phyloP scores from a whole-genome alignment of 345 rosid species.

The Dimocarpus longan region DNA sequence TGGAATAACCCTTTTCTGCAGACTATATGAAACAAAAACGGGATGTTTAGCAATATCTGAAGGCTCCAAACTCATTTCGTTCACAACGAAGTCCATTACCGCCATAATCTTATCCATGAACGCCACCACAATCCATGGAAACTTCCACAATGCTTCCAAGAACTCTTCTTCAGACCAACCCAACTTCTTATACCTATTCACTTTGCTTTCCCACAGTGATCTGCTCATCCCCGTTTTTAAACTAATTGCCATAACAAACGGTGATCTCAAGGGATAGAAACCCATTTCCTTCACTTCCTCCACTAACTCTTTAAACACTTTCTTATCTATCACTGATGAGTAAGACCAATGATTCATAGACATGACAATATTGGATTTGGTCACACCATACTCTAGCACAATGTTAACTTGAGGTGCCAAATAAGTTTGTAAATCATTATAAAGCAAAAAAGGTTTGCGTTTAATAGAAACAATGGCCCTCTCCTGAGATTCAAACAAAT shows the following conservation, averaged over 20 bases:
- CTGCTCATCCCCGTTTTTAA: not conserved
- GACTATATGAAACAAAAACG: not conserved
- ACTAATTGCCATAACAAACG: slow-evolving; percentile 26
- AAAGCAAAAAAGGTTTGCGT: not conserved
- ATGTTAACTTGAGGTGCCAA: not conserved
- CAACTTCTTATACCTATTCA: slow-evolving; percentile 27
- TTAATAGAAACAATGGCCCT: not conserved
- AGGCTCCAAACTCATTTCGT: slow-evolving; percentile 22
- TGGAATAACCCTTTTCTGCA: not conserved
- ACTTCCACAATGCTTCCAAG: slow-evolving; percentile 9
- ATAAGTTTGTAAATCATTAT: not conserved
- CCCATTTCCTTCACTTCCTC: slow-evolving; percentile 31
- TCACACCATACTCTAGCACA: slow-evolving; percentile 22
- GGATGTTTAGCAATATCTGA: not conserved
- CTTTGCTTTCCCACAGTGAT: slow-evolving; percentile 27
- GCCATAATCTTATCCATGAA: slow-evolving; percentile 19
- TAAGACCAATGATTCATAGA: not conserved
- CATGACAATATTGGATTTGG: slow-evolving; percentile 1
- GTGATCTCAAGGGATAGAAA: slow-evolving; percentile 11
- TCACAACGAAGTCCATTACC: slow-evolving; percentile 20
- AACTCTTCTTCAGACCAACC: slow-evolving; percentile 35
- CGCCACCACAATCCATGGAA: not conserved
- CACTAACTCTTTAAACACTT: slow-evolving; percentile 9
- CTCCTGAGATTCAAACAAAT: slow-evolving; percentile 10
- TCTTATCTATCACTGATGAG: not conserved